These are phyloP conservation scores for Suillus fuscotomentosus DNA, from an alignment of 768 basidiomycete species.

Conservation along the genomic window DNA sequence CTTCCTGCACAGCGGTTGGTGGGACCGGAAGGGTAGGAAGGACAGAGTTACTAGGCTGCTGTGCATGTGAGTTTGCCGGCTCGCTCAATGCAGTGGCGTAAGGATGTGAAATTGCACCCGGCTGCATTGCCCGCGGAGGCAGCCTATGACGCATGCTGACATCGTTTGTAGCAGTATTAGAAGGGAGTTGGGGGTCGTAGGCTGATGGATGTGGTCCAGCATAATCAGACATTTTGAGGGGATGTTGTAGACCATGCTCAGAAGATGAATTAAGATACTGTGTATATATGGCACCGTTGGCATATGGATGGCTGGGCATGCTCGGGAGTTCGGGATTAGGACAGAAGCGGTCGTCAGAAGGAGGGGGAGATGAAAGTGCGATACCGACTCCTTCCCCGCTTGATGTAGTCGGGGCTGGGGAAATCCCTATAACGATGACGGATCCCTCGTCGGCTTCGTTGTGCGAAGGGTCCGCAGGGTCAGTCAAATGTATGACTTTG, in stretches of 20 bases:
- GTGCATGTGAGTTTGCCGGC: conserved; percentile 47
- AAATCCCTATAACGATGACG: conserved; percentile 17
- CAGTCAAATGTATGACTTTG: conserved; percentile 13
- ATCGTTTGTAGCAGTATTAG: conserved; percentile 19
- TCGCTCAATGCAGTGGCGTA: conserved; percentile 44
- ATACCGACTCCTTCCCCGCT: conserved; percentile 37
- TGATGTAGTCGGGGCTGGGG: conserved; percentile 29
- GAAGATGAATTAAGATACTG: conserved; percentile 7
- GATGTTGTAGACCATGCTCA: conserved; percentile 8
- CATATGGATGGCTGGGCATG: conserved; percentile 37
- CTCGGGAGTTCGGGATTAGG: conserved; percentile 16
- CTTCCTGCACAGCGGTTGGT: not conserved
- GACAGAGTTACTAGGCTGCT: conserved; percentile 19
- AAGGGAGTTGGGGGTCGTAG: conserved; percentile 20
- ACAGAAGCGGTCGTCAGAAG: conserved; percentile 17
- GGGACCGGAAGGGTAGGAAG: not conserved
- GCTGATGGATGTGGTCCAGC: conserved; percentile 41
- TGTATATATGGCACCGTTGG: conserved; percentile 22
- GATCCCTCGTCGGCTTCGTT: not conserved
- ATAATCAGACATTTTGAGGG: conserved; percentile 32
- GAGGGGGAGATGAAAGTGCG: conserved; percentile 40
- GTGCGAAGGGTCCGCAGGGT: not conserved
- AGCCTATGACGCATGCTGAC: conserved; percentile 36
- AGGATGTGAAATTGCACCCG: conserved; percentile 41
- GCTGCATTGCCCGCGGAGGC: conserved; percentile 28